These are phyloP conservation scores for Sesbania bispinosa DNA, from an alignment of 306 rosid genomes.

Conservation along the genomic window DNA sequence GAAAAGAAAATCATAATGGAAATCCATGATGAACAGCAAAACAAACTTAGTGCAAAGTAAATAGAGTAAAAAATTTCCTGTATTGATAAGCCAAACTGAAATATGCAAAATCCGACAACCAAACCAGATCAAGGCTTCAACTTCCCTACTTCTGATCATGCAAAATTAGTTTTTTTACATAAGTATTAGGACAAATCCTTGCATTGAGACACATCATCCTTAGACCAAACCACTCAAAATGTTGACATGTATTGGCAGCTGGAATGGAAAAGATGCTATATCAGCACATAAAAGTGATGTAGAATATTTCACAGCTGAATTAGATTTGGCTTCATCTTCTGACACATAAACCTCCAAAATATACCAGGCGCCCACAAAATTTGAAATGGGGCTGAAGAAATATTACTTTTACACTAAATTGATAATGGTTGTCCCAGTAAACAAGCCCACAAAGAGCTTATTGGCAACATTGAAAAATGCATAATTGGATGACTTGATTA, in stretches of 20 bases:
- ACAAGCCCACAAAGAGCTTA: neutral
- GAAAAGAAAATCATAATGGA: neutral
- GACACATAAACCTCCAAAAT: neutral
- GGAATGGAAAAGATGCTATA: neutral
- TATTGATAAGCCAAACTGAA: neutral
- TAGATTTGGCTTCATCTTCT: neutral
- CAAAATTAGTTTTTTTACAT: too few relatives aligned
- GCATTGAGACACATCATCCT: too few relatives aligned
- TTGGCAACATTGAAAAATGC: neutral
- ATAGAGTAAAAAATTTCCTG: neutral
- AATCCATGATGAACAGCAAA: neutral
- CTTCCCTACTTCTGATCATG: too few relatives aligned
- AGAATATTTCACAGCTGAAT: neutral
- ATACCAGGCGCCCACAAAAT: too few relatives aligned
- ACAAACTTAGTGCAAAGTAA: neutral
- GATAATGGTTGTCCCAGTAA: neutral
- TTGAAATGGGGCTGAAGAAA: too few relatives aligned
- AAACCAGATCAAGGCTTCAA: too few relatives aligned
- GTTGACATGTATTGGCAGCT: neutral
- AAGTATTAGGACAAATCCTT: too few relatives aligned
- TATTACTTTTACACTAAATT: too few relatives aligned
- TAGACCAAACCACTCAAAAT: neutral
- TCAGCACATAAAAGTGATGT: neutral
- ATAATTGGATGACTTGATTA: neutral
- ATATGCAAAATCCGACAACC: constrained; percentile 5